Base-by-base conservation (phyloP, 2,329 filamentous ascomycete species). In the Fusarium nygamai region DNA sequence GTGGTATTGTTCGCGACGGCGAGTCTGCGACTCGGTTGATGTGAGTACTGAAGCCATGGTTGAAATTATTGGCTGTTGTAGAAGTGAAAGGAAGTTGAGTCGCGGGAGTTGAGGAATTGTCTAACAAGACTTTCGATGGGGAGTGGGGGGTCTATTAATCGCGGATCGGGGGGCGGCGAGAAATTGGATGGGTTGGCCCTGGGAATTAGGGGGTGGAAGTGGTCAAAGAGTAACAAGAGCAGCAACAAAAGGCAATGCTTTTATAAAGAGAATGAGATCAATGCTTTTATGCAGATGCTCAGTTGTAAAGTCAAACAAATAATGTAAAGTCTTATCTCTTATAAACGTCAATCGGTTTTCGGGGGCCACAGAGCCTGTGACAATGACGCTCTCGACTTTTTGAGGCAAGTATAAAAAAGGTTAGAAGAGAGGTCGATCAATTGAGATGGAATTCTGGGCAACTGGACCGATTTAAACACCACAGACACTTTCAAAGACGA, bases 1-100 rank as follows among this genome's bases (percentile, higher is more conserved):
- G 80, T 92, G 90, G 81, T 90, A 85, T 64, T 85, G 81, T 56
- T 85, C 81, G 74, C 89, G 86, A 69, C 89, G 86, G 73, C 87
- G 83, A 71, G 82, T 81, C 67, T 85, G 84, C 76, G 83, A 82
- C 67, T 85, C 84, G 64, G 78, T 73, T 59, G 82, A 73, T 67
- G 82, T 79, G 51, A 78, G 69, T 50, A 81, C 75, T 69, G 79
- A 77, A 67, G 78, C 76, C 74, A 78, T 82, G 61, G 76, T 80
- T 82, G 78, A 72, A 76, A 64, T 62, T 33, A 39, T 74, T 59
- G 61, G 64, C 41, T 61, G 58, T 54, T 59, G 64, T 54, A 38
- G 33, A 50, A 56, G 44, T 29, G 43, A 34, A 19, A 36, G 29
- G 22, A 60, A 53, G 47, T 62, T 47, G 27, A 43, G 64, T 61